Base-by-base conservation (phyloP, 73 alveolate genomes). In the Paramecium pentaurelia region DNA sequence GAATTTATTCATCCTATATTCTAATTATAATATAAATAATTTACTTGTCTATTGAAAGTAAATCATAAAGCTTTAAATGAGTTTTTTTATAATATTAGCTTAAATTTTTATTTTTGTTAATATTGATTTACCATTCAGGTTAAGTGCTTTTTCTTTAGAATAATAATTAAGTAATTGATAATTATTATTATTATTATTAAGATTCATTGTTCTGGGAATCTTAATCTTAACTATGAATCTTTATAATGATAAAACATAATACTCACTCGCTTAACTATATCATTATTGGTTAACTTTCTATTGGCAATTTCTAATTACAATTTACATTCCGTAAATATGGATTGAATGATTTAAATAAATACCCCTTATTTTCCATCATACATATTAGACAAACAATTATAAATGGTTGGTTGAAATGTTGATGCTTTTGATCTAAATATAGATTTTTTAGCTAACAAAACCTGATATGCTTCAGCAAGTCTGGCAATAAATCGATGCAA, bases 221-320 rank as follows among this genome's bases (percentile, higher is more conserved):
- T 8, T 73, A 20, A 73, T 73, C 87, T 38, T 73, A 38, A 73
- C 87, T 73, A 73, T 73, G 87, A 37, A 73, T 40, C 87, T 73
- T 22, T 54, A 54, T 18, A 54, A 73, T 6, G 58, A 4, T 34
- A 30, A 40, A 54, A 54, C 28, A 36, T 73, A 36, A 73, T 37
- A 73, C 60, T 40, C 87, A 73, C 58, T 73, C 87, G 58, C 87
- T 73, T 73, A 8, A 16, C 68, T 36, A 73, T 73, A 20, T 73
- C 87, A 37, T 18, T 20, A 18, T 73, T 40, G 20, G 58, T 73
- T 8, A 73, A 6, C 37, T 73, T 73, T 16, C 87, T 32, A 37
- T 73, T n/a, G 5, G 58, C 58, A 30, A 73, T 73, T 44, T 73
- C 87, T 73, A 73, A 16, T 38, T 73, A 7, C 18, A 73, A 73